Evolutionary conservation across 345 rosid genomes (phyloP).

Genomic region (Arabis alpina): DNA sequence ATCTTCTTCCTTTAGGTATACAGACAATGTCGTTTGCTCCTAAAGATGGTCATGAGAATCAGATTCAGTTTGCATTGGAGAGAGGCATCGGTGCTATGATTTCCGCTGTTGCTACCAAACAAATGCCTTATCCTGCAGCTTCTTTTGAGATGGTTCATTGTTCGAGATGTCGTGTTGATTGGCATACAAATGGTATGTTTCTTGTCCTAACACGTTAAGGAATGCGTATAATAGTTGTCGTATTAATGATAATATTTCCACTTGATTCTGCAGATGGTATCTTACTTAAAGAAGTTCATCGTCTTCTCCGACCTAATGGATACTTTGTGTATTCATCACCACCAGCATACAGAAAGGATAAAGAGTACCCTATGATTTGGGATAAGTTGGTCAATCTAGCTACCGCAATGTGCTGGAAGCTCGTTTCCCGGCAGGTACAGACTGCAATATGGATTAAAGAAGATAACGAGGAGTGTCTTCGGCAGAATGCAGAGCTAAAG

Average conservation of each 20-base stretch:
- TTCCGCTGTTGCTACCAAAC: constrained; percentile 82
- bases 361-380: constrained; percentile 87
- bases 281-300: constrained; percentile 86
- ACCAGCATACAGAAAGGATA: constrained; percentile 82
- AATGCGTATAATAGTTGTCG: no score
- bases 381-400: constrained; percentile 72
- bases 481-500: constrained; percentile 61
- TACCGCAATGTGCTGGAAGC: constrained; percentile 95
- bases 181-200: constrained; percentile 86
- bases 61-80: constrained; percentile 97
- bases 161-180: constrained; percentile 95
- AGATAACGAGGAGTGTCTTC: constrained; percentile 64
- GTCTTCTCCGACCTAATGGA: constrained; percentile 78
- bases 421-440: constrained; percentile 76
- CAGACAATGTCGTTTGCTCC: constrained; percentile 98
- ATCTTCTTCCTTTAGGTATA: constrained; percentile 79
- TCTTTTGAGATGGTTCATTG: constrained; percentile 99
- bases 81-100: constrained; percentile 92
- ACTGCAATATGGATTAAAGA: constrained; percentile 94
- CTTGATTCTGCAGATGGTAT: constrained; percentile 68
- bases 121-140: constrained; percentile 80
- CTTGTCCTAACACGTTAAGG: background rate
- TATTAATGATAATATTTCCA: background rate
- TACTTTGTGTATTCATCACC: constrained; percentile 95
- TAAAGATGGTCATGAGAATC: constrained; percentile 91